Evolutionary conservation across 2,329 filamentous ascomycete species (phyloP), one percentile per base, ranked within the genome.

Genomic region (Seiridium unicorne): DNA sequence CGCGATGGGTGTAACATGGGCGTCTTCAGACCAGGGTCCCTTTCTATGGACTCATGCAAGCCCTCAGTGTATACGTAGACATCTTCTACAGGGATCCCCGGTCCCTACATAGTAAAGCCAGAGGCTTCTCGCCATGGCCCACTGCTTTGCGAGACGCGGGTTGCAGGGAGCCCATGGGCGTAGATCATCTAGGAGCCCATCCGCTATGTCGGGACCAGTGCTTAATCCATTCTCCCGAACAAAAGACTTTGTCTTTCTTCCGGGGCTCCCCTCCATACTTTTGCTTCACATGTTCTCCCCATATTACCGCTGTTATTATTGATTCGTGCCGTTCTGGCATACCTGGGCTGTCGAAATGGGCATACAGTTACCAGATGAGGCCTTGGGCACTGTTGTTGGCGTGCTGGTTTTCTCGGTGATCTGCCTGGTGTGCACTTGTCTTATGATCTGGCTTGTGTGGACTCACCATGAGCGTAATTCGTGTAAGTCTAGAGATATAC

Each of bases 381-480:
- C 71, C 60, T 61, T 73, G 42, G 72, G 70, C 58, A 63, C 63
- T 61, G 74, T 71, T 63, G 65, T 69, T 57, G 69, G 63, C 42
- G 68, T 77, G 26, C 69, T 77, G n/a, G 10, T 70, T 9, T 77
- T 73, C 65, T 76, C 74, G 31, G 59, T 73, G 18, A 4, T 76
- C 40, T 76, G 74, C 60, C 62, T 77, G 34, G 57, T 61, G 7
- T 68, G 68, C 58, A 73, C 72, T 57, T 57, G 64, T 38, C 56
- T 75, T 42, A 67, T 77, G 64, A 64, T 75, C 34, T 75, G 74
- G 70, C 63, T 79, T 31, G 71, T 74, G 3, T 78, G 70, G 69
- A 68, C 66, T 9, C 77, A 79, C 60, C 70, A 70, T 48, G 77
- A 79, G 64, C 71, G 72, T 42, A 69, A 66, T 59, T 79, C 77